Base-by-base conservation (phyloP, 805 yeast species). In the Hanseniaspora osmophila region DNA sequence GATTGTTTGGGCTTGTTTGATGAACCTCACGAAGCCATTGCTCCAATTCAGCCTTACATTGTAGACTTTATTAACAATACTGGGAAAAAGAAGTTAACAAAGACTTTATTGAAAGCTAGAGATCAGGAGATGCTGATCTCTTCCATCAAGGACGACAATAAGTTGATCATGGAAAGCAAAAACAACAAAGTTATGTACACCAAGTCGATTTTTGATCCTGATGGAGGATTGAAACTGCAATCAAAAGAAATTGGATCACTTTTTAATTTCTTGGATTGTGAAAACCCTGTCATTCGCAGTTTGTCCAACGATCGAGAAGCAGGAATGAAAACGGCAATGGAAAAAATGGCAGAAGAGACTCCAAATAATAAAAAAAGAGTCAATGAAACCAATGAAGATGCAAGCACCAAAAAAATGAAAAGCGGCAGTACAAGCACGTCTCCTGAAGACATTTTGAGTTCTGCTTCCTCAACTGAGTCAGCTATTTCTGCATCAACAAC, bases 1-100 rank as follows among this genome's bases (percentile, higher is more conserved):
- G 65, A 62, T 43, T 53, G 62, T 40, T 45, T 61, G 45, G 65
- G 59, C 22, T 45, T 58, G 7, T 54, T 52, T 30, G 64, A 58
- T 49, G 54, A 53, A 15, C 52, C 54, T n/a, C 50, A 53, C 30
- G 63, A 56, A 10, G 46, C 52, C 13, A 51, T 54, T 27, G 44
- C 47, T 37, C 51, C 55, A 33, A 49, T 59, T 15, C 56, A 64
- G 6, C 58, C 52, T 19, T 44, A 49, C 27, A 43, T 56, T 9
- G 49, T 59, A 17, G 65, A 61, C 37, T 50, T 50, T 19, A 51
- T 56, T 13, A 62, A 62, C 47, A 58, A 61, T n/a, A 52, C 62
- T 10, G 64, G 64, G 27, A 62, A 60, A 51, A 60, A 56, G 47
- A 58, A 58, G 40, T 19, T 55, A 4, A 51, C 59, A 3, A 61